phyloP scores from a whole-genome alignment of 306 rosid genomes.

The Malus orientalis region DNA sequence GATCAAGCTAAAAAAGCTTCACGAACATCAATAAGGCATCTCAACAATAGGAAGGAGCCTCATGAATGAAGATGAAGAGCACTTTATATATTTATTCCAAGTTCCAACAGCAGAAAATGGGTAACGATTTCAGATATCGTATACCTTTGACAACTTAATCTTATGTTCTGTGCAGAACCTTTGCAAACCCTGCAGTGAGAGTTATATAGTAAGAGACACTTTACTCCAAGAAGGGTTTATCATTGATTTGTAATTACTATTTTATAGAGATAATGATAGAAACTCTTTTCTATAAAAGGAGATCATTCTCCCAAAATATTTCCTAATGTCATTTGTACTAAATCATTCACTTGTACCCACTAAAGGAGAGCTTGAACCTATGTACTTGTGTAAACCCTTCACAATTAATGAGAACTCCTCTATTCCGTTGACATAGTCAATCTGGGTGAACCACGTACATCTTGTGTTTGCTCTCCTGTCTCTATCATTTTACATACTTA shows the following conservation, averaged over 20 bases:
- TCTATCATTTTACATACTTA: too few species aligned
- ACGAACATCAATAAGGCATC: constrained; percentile 4
- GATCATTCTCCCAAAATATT: too few species aligned
- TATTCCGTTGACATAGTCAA: too few species aligned
- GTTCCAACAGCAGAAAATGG: neutral
- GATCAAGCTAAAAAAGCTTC: constrained; percentile 60
- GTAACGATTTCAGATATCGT: neutral
- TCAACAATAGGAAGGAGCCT: constrained; percentile 3
- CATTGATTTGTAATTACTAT: neutral
- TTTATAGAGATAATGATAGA: neutral
- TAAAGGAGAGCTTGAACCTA: too few species aligned
- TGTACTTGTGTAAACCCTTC: too few species aligned
- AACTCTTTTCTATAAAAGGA: too few species aligned
- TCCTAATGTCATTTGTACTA: too few species aligned
- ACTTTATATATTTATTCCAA: neutral
- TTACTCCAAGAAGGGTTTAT: neutral
- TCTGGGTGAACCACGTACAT: too few species aligned
- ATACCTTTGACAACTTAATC: constrained; percentile 75
- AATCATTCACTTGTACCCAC: too few species aligned
- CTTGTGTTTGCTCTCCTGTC: too few species aligned
- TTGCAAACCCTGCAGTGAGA: constrained; percentile 60
- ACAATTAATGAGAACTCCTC: too few species aligned
- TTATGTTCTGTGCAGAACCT: constrained; percentile 82
- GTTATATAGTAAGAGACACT: neutral
- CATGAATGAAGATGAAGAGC: neutral